Base-by-base conservation (phyloP, 768 basidiomycete species). In the Gautieria morchelliformis region DNA sequence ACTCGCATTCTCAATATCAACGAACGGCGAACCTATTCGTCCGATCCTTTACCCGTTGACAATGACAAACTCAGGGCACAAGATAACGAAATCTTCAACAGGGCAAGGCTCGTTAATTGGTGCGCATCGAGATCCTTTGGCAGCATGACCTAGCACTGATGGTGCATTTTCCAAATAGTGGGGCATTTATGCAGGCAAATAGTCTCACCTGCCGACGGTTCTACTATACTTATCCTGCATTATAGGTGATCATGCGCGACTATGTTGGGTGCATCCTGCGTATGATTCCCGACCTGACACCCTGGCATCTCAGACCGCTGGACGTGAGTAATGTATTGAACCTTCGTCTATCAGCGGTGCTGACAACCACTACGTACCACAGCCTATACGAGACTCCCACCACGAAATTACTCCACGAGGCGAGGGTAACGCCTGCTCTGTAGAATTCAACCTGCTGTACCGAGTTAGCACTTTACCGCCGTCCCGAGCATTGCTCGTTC, bases 11-110 rank as follows among this genome's bases (percentile, higher is more conserved):
- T 85, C 10, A 72, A 77, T 53, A 82, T 90, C 68, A 88, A 92
- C 64, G 88, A 92, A 68, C 64, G 67, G 17, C 74, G 76, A 10
- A 76, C 69, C 2, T 86, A 75, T 66, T 52, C 11, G 35, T 19
- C 53, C 15, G 44, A 61, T 44, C 63, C 67, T 54, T 51, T 64
- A 60, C 22, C 53, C 1, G 65, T 47, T 12, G 56, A 33, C 35
- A 9, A 39, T 4, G 40, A 30, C 17, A 40, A 41, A 24, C 68
- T 61, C 44, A 48, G 64, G 14, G 68, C 62, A 0, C 88, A 90
- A 65, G 89, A 90, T 55, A 82, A 87, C 51, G 88, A 89, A 63
- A 81, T 90, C 47, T 90, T 87, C 71, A 76, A 86, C 58, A 79
- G 84, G 30, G 75, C 85, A 10, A 78, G 88, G 49, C 72, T 89